Evolutionary conservation across 2,329 filamentous ascomycete species (phyloP).

Genomic region (Diaporthe nobilis): DNA sequence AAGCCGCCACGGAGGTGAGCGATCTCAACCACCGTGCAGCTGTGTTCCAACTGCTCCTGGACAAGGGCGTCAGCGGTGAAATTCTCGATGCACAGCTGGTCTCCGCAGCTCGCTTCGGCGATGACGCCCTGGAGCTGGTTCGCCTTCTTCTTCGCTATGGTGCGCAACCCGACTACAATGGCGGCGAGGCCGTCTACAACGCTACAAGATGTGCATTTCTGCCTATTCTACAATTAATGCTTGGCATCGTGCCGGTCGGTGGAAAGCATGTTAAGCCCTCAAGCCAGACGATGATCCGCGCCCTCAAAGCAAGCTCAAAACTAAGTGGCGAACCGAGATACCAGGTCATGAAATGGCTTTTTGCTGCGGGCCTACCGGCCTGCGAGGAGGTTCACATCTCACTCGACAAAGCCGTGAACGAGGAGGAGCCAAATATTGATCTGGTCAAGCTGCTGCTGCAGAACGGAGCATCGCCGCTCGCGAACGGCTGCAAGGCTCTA

Average conservation of each 20-base stretch:
- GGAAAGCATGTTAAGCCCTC: constrained; percentile 62
- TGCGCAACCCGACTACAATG: constrained; percentile 68
- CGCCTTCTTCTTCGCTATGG: constrained; percentile 65
- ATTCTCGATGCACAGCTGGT: constrained; percentile 67
- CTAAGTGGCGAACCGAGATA: constrained; percentile 64
- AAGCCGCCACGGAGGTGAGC: constrained; percentile 67
- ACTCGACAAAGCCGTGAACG: constrained; percentile 67
- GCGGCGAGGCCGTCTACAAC: constrained; percentile 69
- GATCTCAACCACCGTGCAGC: constrained; percentile 64
- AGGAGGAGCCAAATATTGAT: constrained; percentile 63
- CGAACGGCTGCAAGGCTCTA: constrained; percentile 66
- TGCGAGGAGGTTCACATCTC: constrained; percentile 66
- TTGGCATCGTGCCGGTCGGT: constrained; percentile 61
- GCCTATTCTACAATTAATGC: constrained; percentile 64
- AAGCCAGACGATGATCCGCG: constrained; percentile 61
- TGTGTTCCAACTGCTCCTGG: constrained; percentile 66
- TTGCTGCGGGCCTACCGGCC: constrained; percentile 64
- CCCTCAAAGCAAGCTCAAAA: constrained; percentile 68
- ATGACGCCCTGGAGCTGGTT: constrained; percentile 63
- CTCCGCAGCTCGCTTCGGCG: constrained; percentile 66
- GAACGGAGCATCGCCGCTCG: constrained; percentile 66
- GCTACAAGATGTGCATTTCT: constrained; percentile 67
- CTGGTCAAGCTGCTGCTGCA: constrained; percentile 63
- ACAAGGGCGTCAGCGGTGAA: constrained; percentile 64
- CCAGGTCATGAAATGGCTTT: constrained; percentile 63